phyloP scores from a whole-genome alignment of 192 early-diverging fungal genomes.

The Linnemannia exigua region DNA sequence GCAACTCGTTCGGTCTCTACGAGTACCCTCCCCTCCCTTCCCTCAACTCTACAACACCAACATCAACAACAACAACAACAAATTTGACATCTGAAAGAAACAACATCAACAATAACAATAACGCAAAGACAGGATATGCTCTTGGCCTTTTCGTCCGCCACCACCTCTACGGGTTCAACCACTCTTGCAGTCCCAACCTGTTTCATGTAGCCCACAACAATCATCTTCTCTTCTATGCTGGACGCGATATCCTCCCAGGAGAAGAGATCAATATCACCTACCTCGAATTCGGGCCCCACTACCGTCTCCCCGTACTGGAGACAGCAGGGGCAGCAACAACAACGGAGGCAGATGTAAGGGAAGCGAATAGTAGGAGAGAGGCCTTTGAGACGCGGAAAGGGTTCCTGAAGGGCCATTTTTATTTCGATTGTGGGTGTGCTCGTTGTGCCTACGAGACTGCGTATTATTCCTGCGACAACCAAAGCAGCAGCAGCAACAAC shows the following conservation, averaged over 20 bases:
- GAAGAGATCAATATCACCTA: slow-evolving; percentile 36
- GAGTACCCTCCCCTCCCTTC: slow-evolving; percentile 1
- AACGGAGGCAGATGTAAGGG: not conserved
- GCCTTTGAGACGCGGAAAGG: not conserved
- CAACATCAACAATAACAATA: not conserved
- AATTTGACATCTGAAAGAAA: not conserved
- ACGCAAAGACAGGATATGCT: slow-evolving; percentile 15
- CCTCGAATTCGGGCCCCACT: slow-evolving; percentile 26
- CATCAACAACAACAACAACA: not conserved
- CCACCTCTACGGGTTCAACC: slow-evolving; percentile 10
- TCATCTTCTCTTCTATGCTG: slow-evolving; percentile 15
- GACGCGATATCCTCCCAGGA: not conserved
- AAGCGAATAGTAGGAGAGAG: too few species aligned
- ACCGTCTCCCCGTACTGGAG: not conserved
- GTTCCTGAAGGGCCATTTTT: slow-evolving; percentile 14
- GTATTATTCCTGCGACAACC: not conserved
- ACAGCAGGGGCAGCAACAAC: not conserved
- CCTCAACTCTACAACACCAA: not conserved
- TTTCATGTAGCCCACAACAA: slow-evolving; percentile 25
- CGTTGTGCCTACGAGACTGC: slow-evolving; percentile 9
- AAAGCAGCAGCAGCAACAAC: not conserved
- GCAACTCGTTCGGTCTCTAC: slow-evolving; percentile 39
- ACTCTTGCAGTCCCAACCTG: slow-evolving; percentile 30
- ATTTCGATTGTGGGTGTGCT: slow-evolving; percentile 26
- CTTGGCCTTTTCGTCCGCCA: not conserved